A percentile compares a stretch with the other conserved stretches of the same genome.
These are phyloP conservation scores for Canavalia gladiata DNA, from an alignment of 306 rosid genomes.

Conservation along the genomic window DNA sequence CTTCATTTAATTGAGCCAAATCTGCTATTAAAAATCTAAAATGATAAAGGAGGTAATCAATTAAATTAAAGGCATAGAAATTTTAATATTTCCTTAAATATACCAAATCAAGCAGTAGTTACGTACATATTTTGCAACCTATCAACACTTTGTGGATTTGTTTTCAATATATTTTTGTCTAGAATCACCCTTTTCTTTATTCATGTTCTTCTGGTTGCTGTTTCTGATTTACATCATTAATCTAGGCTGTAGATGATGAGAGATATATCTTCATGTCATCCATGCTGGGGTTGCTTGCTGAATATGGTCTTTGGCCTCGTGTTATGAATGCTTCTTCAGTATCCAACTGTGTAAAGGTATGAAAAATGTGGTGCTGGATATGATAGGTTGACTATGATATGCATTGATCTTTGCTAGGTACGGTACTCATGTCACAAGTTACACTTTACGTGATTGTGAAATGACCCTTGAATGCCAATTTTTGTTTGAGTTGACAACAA, in stretches of 20 bases:
- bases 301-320: constrained; percentile 82
- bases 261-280: constrained; percentile 89
- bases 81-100: neutral
- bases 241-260: constrained; percentile 86
- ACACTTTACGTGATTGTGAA: constrained; percentile 24
- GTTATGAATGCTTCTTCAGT: constrained; percentile 85
- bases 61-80: neutral
- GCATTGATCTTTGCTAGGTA: constrained; percentile 37
- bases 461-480: constrained; percentile 35
- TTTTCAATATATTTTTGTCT: neutral
- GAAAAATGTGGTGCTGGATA: constrained; percentile 25
- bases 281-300: constrained; percentile 86
- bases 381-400: constrained; percentile 35
- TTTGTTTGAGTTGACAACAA: constrained; percentile 13
- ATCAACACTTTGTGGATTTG: neutral
- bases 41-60: neutral
- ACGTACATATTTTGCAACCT: neutral
- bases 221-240: constrained; percentile 39
- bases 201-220: constrained; percentile 29
- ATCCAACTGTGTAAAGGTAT: constrained; percentile 83
- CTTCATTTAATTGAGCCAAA: constrained; percentile 9
- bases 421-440: constrained; percentile 7
- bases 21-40: neutral
- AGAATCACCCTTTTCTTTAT: neutral
- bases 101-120: constrained; percentile 1